Percentiles rank a stretch among this genome's conserved stretches.
These are phyloP conservation scores for Venturia pyrina DNA, from an alignment of 2,329 filamentous ascomycete genomes.

Conservation along the genomic window DNA sequence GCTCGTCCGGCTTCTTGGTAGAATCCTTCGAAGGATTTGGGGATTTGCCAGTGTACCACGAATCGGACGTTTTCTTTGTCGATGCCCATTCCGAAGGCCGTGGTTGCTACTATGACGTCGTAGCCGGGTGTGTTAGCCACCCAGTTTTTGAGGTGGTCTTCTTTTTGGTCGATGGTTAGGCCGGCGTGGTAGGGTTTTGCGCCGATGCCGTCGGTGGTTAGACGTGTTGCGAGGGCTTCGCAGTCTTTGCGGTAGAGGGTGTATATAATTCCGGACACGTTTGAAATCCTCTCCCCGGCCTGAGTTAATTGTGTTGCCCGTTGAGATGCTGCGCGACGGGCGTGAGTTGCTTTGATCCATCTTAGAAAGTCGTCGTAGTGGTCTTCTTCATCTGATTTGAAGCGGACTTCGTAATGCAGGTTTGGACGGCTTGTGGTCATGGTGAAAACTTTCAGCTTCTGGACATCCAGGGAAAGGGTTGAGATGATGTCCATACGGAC, in stretches of 20 bases:
- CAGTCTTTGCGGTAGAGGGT: slow-evolving; percentile 67
- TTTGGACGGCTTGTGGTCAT: slow-evolving; percentile 80
- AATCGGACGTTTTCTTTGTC: slow-evolving; percentile 93
- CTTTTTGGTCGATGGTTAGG: slow-evolving; percentile 55
- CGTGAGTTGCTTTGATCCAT: slow-evolving; percentile 68
- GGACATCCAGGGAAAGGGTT: slow-evolving; percentile 57
- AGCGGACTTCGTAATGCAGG: slow-evolving; percentile 82
- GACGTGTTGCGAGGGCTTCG: slow-evolving; percentile 55
- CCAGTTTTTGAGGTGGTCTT: slow-evolving; percentile 62
- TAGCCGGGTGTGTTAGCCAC: slow-evolving; percentile 65
- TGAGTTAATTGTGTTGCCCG: slow-evolving; percentile 50
- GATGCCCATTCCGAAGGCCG: slow-evolving; percentile 95
- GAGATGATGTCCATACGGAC: slow-evolving; percentile 76
- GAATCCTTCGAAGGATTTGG: slow-evolving; percentile 90
- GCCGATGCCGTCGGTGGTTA: slow-evolving; percentile 59
- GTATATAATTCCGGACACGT: slow-evolving; percentile 70
- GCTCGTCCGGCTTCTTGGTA: slow-evolving; percentile 93
- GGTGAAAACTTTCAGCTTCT: slow-evolving; percentile 61
- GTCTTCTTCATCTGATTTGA: slow-evolving; percentile 66
- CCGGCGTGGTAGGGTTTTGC: slow-evolving; percentile 66
- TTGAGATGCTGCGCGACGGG: slow-evolving; percentile 48
- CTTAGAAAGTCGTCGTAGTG: slow-evolving; percentile 62
- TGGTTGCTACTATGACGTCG: slow-evolving; percentile 89
- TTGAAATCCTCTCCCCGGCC: slow-evolving; percentile 36
- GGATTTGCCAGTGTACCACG: slow-evolving; percentile 87